A percentile compares a stretch with the other conserved stretches of the same genome.
Conservation (phyloP, 108 stramenopile genomes). For the Conticribra weissflogii region DNA sequence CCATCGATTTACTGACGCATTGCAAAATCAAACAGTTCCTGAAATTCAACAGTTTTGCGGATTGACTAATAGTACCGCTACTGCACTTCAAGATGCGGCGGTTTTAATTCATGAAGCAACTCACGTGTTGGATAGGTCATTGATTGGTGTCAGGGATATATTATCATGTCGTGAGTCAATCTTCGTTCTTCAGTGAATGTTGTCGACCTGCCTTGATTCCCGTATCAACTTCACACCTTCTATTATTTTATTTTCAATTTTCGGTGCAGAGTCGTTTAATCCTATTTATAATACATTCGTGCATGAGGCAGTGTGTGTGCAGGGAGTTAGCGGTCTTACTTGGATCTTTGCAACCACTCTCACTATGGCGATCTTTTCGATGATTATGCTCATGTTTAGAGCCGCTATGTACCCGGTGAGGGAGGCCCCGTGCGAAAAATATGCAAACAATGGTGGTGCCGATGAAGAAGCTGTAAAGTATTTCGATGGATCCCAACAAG, state of each 20-base stretch:
- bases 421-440: not conserved
- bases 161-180: conserved; percentile 5
- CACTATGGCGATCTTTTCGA: conserved; percentile 26
- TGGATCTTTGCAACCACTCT: conserved; percentile 38
- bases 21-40: conserved; percentile 9
- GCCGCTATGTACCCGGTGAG: conserved; percentile 51
- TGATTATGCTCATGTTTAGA: conserved; percentile 48
- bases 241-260: not conserved
- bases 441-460: not conserved
- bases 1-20: conserved; percentile 11
- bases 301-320: conserved; percentile 28
- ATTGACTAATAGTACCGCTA: not conserved
- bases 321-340: conserved; percentile 31
- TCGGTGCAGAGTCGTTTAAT: conserved; percentile 32
- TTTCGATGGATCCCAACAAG: not conserved
- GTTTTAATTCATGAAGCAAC: conserved; percentile 10
- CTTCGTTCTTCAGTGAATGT: not conserved
- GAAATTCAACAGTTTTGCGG: conserved; percentile 21
- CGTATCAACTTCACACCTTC: not conserved
- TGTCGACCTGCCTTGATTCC: not conserved
- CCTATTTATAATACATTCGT: conserved; percentile 39
- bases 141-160: conserved; percentile 14
- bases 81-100: conserved; percentile 6
- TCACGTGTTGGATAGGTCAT: conserved; percentile 12
- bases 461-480: conserved; percentile 12